phyloP scores from a whole-genome alignment of 2,329 filamentous ascomycete species.

The Aspergillus tubingensis region DNA sequence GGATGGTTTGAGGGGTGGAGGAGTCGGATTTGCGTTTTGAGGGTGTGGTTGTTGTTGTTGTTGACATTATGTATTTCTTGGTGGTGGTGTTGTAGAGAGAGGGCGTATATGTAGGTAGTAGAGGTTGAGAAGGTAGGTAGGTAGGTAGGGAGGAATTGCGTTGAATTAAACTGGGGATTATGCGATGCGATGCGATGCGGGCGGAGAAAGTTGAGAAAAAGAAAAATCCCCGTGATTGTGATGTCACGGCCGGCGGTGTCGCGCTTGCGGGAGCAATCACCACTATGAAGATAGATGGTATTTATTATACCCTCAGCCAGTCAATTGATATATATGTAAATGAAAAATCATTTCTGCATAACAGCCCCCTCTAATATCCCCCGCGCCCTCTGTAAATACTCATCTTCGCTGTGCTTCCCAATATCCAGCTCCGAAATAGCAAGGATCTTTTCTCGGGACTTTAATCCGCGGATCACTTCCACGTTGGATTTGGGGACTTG shows the following conservation, averaged over 20 bases:
- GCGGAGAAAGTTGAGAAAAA: constrained; percentile 12
- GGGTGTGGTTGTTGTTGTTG: not conserved
- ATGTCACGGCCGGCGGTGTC: constrained; percentile 11
- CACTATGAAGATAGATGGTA: no score
- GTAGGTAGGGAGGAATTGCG: not conserved
- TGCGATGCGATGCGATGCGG: constrained; percentile 1
- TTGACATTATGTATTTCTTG: not conserved
- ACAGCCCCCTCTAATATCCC: constrained; percentile 24
- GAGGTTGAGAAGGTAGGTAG: not conserved
- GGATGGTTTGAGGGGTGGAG: constrained; percentile 21
- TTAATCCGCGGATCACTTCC: constrained; percentile 63
- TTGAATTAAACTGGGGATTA: not conserved
- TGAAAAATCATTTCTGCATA: constrained; percentile 5
- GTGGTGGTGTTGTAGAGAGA: not conserved
- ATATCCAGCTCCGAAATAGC: constrained; percentile 33
- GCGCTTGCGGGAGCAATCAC: not conserved
- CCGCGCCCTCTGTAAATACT: constrained; percentile 26
- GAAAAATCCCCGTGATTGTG: constrained; percentile 26
- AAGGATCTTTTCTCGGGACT: constrained; percentile 66
- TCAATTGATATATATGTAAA: no score
- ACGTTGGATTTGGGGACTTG: constrained; percentile 65
- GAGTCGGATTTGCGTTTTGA: constrained; percentile 31
- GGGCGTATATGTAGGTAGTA: not conserved
- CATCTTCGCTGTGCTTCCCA: constrained; percentile 34
- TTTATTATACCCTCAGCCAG: no score